Percentiles rank a stretch among this genome's conserved stretches.
These are phyloP conservation scores for Nakazawaea siamensis DNA, from an alignment of 805 yeast genomes.

Conservation along the genomic window DNA sequence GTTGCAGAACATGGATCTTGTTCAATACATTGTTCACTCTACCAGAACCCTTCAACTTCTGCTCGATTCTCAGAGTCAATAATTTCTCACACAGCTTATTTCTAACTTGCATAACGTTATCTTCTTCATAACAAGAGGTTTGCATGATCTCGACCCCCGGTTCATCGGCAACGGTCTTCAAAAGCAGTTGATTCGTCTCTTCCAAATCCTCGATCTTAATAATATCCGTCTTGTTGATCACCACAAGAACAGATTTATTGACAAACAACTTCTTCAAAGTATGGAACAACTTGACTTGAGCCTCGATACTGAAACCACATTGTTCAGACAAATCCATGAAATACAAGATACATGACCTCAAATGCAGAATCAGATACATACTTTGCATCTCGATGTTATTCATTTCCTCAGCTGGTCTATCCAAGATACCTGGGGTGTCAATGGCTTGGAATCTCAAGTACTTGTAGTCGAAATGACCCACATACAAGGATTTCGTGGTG, in stretches of 20 bases:
- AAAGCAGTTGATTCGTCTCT: slow-evolving; percentile 61
- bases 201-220: slow-evolving; percentile 78
- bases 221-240: slow-evolving; percentile 91
- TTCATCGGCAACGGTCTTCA: slow-evolving; percentile 53
- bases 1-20: slow-evolving; percentile 91
- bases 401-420: slow-evolving; percentile 99
- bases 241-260: slow-evolving; percentile 92
- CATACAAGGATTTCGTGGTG: slow-evolving; percentile 95
- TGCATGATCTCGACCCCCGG: slow-evolving; percentile 90
- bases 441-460: slow-evolving; percentile 97
- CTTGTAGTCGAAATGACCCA: slow-evolving; percentile 98
- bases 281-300: slow-evolving; percentile 94
- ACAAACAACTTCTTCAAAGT: slow-evolving; percentile 96
- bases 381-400: slow-evolving; percentile 99
- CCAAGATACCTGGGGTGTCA: slow-evolving; percentile 98
- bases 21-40: slow-evolving; percentile 84
- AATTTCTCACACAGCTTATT: slow-evolving; percentile 96
- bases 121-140: slow-evolving; percentile 90
- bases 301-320: slow-evolving; percentile 97
- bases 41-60: slow-evolving; percentile 87
- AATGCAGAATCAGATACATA: slow-evolving; percentile 96
- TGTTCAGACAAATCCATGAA: slow-evolving; percentile 99
- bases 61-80: slow-evolving; percentile 92
- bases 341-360: slow-evolving; percentile 91
- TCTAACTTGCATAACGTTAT: slow-evolving; percentile 91